Percentiles rank a stretch among this genome's conserved stretches.
phyloP scores from a whole-genome alignment of 1,284 basidiomycete genomes.

The Puccinia horiana region DNA sequence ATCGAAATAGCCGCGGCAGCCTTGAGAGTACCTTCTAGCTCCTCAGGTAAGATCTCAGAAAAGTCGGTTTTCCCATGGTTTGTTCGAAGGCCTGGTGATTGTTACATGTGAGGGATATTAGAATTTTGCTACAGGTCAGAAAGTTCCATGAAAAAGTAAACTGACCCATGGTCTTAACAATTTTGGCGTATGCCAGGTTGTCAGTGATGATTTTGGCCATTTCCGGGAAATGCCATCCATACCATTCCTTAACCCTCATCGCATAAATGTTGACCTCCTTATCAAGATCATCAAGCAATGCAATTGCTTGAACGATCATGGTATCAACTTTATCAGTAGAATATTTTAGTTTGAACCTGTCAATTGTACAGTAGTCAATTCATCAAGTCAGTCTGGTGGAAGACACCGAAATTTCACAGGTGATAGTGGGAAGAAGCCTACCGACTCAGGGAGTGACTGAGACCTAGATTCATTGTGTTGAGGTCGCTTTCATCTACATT shows the following conservation, averaged over 20 bases:
- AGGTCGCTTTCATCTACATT: conserved; percentile 74
- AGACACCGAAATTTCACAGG: not conserved
- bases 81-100: conserved; percentile 67
- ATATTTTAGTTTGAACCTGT: conserved; percentile 97
- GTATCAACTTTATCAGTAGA: conserved; percentile 99
- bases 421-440: conserved; percentile 56
- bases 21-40: conserved; percentile 86
- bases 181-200: conserved; percentile 94
- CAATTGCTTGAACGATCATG: conserved; percentile 98
- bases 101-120: conserved; percentile 28
- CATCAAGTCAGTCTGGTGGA: not conserved
- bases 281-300: conserved; percentile 95
- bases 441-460: conserved; percentile 93
- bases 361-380: not conserved
- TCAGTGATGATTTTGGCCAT: conserved; percentile 98
- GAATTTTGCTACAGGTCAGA: not conserved
- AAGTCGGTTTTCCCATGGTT: conserved; percentile 85
- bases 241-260: conserved; percentile 79
- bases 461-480: conserved; percentile 94
- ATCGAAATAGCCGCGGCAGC: conserved; percentile 93
- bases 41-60: conserved; percentile 86
- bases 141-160: not conserved
- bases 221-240: conserved; percentile 62
- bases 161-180: conserved; percentile 65
- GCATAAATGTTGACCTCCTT: conserved; percentile 99